These are phyloP conservation scores for Globisporangium paroecandrum DNA, from an alignment of 352 stramenopile species.

Conservation along the genomic window DNA sequence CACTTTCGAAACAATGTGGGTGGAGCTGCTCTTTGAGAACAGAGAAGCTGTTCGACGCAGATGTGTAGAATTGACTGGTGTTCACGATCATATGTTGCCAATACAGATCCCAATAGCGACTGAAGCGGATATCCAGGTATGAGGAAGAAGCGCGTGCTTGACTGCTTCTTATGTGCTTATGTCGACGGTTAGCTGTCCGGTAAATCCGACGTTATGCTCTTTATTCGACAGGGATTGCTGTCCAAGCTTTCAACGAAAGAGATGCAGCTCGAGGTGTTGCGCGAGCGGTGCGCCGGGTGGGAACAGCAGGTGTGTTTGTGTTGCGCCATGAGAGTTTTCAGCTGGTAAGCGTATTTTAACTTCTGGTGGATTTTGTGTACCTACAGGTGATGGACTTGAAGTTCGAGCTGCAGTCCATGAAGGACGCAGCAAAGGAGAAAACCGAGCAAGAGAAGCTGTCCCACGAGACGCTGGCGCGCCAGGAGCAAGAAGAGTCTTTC, in stretches of 20 bases:
- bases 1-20: slow-evolving; percentile 6
- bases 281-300: slow-evolving; percentile 39
- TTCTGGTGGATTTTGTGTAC: not conserved
- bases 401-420: slow-evolving; percentile 45
- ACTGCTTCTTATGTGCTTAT: not conserved
- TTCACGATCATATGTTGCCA: too few species aligned
- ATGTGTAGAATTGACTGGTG: too few species aligned
- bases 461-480: slow-evolving; percentile 8
- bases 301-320: slow-evolving; percentile 31
- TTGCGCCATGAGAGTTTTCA: not conserved
- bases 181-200: not conserved
- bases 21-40: not conserved
- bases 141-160: not conserved
- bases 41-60: too few species aligned
- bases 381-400: slow-evolving; percentile 43
- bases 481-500: slow-evolving; percentile 11
- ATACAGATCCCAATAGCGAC: slow-evolving; percentile 14
- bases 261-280: slow-evolving; percentile 36
- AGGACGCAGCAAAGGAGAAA: slow-evolving; percentile 29
- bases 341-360: not conserved
- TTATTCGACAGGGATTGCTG: slow-evolving; percentile 19
- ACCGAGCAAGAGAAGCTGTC: slow-evolving; percentile 18
- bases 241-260: slow-evolving; percentile 31
- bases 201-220: not conserved
- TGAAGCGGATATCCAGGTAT: slow-evolving; percentile 16